Evolutionary conservation across 106 monocot genomes (phyloP).

Genomic region (Chionographis japonica): DNA sequence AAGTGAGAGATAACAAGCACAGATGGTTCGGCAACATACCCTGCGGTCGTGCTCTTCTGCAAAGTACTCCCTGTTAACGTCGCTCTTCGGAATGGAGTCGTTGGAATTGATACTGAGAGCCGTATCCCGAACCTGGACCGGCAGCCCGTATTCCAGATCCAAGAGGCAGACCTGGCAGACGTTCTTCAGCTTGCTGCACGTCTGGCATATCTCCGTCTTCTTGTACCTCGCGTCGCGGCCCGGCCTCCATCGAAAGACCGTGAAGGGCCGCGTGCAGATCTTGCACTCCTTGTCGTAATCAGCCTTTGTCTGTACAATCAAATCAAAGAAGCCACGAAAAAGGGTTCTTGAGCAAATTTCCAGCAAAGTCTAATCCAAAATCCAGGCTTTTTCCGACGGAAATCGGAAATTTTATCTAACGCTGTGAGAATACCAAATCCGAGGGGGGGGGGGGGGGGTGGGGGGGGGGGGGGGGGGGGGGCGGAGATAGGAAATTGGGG

Average conservation of each 20-base stretch:
- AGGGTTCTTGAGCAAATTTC: neutral
- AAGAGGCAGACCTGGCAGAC: constrained; percentile 94
- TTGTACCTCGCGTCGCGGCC: constrained; percentile 88
- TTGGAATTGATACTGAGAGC: constrained; percentile 86
- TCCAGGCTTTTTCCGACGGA: no score
- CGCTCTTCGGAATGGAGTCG: constrained; percentile 96
- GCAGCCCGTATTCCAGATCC: constrained; percentile 96
- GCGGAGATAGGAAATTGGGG: no score
- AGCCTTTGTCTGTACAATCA: constrained; percentile 55
- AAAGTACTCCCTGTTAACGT: constrained; percentile 94
- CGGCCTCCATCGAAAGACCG: constrained; percentile 96
- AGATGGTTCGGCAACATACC: constrained; percentile 35
- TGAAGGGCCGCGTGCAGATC: constrained; percentile 94
- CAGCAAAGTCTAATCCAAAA: no score
- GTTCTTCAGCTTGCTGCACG: constrained; percentile 81
- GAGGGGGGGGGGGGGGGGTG: no score
- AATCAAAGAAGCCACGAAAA: no score
- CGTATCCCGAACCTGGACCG: constrained; percentile 95
- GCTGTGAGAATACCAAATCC: no score
- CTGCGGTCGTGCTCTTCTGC: constrained; percentile 97
- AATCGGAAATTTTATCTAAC: no score
- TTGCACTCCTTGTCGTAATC: constrained; percentile 99
- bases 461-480: no score
- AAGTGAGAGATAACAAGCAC: neutral
- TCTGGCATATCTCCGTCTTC: constrained; percentile 81